phyloP scores from a whole-genome alignment of 352 stramenopile genomes.

The Aphanomyces euteiches region DNA sequence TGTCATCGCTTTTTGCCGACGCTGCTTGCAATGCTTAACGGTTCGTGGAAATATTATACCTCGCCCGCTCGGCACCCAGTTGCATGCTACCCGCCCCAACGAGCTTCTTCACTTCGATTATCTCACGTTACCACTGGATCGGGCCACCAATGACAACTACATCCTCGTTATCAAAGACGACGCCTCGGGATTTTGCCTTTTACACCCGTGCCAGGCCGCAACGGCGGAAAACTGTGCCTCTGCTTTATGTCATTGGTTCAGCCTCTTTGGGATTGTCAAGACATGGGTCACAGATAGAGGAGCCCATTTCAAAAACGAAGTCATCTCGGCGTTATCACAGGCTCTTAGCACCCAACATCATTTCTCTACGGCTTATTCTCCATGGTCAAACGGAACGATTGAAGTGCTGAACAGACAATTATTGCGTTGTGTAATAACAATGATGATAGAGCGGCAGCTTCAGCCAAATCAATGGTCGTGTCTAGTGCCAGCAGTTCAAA shows the following conservation, averaged over 20 bases:
- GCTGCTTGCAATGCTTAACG: slow-evolving; percentile 19
- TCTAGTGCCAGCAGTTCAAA: too few relatives aligned
- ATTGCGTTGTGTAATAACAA: too few relatives aligned
- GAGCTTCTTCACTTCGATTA: slow-evolving; percentile 45
- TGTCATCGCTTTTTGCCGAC: neutral
- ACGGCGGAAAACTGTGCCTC: neutral
- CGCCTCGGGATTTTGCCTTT: slow-evolving; percentile 32
- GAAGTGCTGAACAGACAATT: too few relatives aligned
- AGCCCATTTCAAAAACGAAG: neutral
- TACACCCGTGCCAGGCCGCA: neutral
- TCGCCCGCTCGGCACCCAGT: slow-evolving; percentile 29
- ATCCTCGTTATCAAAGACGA: slow-evolving; percentile 39
- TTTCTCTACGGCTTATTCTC: neutral
- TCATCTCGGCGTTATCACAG: neutral
- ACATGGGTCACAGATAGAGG: neutral
- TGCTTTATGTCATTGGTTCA: neutral
- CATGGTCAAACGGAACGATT: neutral
- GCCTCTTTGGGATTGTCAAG: neutral
- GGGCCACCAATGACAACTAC: slow-evolving; percentile 31
- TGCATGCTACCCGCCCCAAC: slow-evolving; percentile 37
- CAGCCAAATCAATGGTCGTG: too few relatives aligned
- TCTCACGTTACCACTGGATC: slow-evolving; percentile 29
- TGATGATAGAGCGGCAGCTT: too few relatives aligned
- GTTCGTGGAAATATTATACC: slow-evolving; percentile 22
- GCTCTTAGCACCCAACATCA: neutral